A percentile compares a stretch with the other conserved stretches of the same genome.
phyloP scores from a whole-genome alignment of 495 filamentous ascomycete species.

The Parachaetomium inaequale region DNA sequence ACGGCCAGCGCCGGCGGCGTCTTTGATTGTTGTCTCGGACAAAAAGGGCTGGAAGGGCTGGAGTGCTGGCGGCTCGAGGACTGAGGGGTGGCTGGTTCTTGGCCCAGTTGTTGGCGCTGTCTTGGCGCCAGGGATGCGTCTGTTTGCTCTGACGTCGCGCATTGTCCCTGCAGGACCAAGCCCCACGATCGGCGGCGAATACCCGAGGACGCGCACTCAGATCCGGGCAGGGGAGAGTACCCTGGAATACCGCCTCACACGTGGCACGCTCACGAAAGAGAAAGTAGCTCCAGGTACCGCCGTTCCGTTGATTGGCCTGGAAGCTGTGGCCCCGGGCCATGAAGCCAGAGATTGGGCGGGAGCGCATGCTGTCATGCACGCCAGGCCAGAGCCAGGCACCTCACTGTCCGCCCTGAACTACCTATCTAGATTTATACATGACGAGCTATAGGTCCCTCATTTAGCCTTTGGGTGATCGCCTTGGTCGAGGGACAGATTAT shows the following conservation, averaged over 20 bases:
- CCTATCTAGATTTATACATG: too few relatives aligned
- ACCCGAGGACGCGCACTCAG: conserved; percentile 4
- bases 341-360: conserved; percentile 4
- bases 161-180: conserved; percentile 12
- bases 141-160: conserved; percentile 15
- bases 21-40: background rate
- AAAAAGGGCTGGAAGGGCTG: conserved; percentile 7
- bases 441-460: too few relatives aligned
- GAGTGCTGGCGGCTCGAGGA: background rate
- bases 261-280: background rate
- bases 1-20: background rate
- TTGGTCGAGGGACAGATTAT: too few relatives aligned
- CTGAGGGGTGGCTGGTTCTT: conserved; percentile 12
- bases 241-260: background rate
- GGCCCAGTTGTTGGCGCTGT: background rate
- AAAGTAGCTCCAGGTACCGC: conserved; percentile 11
- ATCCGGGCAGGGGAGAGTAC: background rate
- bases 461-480: too few relatives aligned
- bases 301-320: conserved; percentile 6
- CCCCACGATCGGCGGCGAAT: conserved; percentile 17
- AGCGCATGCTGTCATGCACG: conserved; percentile 11
- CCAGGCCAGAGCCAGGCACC: background rate
- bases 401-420: background rate
- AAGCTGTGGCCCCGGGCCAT: conserved; percentile 6
- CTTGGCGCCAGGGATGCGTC: conserved; percentile 6